Evolutionary conservation across 441 rosid species (phyloP), one percentile per base, ranked within the genome.

Genomic region (Pelargonium exstipulatum): DNA sequence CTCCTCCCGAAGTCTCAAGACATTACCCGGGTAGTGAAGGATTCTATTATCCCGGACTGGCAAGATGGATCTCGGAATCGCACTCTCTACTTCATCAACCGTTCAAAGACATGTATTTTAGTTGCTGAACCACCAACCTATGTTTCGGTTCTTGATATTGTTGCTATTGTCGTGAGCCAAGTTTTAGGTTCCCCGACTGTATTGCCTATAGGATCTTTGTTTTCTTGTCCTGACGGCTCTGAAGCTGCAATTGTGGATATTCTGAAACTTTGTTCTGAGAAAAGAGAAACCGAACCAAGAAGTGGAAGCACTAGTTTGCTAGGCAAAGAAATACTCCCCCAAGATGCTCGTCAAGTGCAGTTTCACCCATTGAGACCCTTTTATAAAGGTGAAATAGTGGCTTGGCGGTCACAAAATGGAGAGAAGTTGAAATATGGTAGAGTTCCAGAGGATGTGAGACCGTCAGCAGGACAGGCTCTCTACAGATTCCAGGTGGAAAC

Each of bases 301-400:
- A 74, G 78, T 67, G 73, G 79, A 49, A 68, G 48, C 48, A 77
- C 73, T 73, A 83, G 82, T 73, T 73, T 80, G 73, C 62, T 90
- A 57, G 99, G 99, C 40, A 86, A 82, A 78, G 96, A 92, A 74
- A 86, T 92, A 79, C 75, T 82, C 73, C 85, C 99, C 64, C 88
- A 84, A 78, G 98, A 92, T 82, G 96, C 96, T 71, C 80, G 81
- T 74, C 96, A 86, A 57, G 95, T 90, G 76, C 99, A 95, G 63
- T 86, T 95, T 74, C 97, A 90, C 71, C 99, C 99, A 0, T 72
- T 89, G 83, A 88, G 99, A 75, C 99, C 97, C 58, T 95, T 95
- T 74, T 95, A 92, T 77, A 88, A 73, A 76, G 99, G 96, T 77
- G 99, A 95, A 79, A 85, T 95, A 73, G 91, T 95, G 76, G 97